Evolutionary conservation across 352 stramenopile species (phyloP), one percentile per base, ranked within the genome.

Genomic region (Phytophthora idaei): DNA sequence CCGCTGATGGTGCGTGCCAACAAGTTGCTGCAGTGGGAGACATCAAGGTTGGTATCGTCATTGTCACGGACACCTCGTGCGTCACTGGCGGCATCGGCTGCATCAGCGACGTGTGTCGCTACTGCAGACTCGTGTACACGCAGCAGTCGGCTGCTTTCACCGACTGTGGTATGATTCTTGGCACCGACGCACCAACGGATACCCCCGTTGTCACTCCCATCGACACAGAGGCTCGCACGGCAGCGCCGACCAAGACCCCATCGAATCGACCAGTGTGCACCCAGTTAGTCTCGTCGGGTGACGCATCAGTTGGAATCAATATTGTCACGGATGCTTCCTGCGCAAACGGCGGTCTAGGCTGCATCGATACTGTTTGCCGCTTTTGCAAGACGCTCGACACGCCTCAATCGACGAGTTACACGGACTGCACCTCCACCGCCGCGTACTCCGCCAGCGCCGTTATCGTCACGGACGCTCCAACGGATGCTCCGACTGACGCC

Each of bases 341-440:
- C 48, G 36, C 34, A 2, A 62, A 21, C 14, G 76, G 70, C 4
- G 73, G 73, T 29, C 28, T 79, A 27, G 73, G 76, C 12, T 83
- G 76, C 45, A 61, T 78, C 17, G 63, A 73, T 12, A 37, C 57
- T 10, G 57, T 84, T 12, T 84, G 76, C 51, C 76, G 76, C 17
- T 78, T 77, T 56, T 84, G 76, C 59, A 77, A 80, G 51, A 57
- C 48, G 5, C 14, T 59, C n/a, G 39, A 21, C 27, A 79, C 75
- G 1, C 29, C 25, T 17, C 60, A 73, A 37, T 83, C 69, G 7
- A 10, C 51, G 4, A 36, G 67, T 9, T 69, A 75, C 44, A n/a
- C 62, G 17, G 56, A 66, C 27, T 77, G 69, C 57, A 64, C 49
- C 0, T 61, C 67, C 6, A 29, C 69, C 11, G 21, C 47, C 5